phyloP scores from a whole-genome alignment of 768 basidiomycete genomes.

The Exidia glandulosa region DNA sequence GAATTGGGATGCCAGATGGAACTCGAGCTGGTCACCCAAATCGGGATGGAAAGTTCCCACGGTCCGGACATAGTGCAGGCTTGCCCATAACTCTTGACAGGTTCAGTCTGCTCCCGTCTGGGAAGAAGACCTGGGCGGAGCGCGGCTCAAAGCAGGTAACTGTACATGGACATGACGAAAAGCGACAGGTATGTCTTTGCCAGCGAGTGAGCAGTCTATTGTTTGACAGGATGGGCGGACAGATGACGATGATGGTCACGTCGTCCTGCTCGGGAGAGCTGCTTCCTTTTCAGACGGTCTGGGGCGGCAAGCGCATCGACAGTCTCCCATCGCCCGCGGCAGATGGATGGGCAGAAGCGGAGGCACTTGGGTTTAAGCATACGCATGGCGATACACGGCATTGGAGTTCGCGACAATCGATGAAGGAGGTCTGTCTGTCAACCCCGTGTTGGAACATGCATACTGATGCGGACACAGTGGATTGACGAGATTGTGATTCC shows the following conservation, averaged over 20 bases:
- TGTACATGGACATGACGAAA: constrained; percentile 17
- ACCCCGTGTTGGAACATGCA: background rate
- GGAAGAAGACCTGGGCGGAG: constrained; percentile 11
- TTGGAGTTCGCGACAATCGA: background rate
- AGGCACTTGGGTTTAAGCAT: background rate
- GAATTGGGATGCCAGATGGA: too few relatives aligned
- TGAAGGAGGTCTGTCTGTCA: background rate
- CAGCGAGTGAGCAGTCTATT: background rate
- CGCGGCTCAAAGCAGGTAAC: constrained; percentile 16
- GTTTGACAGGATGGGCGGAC: too few relatives aligned
- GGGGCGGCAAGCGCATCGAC: constrained; percentile 9
- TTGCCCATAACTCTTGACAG: too few relatives aligned
- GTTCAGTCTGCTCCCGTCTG: constrained; percentile 6
- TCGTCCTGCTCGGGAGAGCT: constrained; percentile 15
- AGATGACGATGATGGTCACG: constrained; percentile 16
- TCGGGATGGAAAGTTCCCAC: too few relatives aligned
- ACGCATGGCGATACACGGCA: background rate
- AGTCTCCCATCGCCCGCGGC: constrained; percentile 10
- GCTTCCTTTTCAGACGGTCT: constrained; percentile 24
- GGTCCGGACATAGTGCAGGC: too few relatives aligned
- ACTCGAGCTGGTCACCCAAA: too few relatives aligned
- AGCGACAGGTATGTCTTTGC: constrained; percentile 4
- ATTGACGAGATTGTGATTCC: background rate
- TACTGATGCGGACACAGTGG: background rate
- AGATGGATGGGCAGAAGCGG: background rate